Base-by-base conservation (phyloP, 305 asterid genomes). In the Coffea humblotiana region DNA sequence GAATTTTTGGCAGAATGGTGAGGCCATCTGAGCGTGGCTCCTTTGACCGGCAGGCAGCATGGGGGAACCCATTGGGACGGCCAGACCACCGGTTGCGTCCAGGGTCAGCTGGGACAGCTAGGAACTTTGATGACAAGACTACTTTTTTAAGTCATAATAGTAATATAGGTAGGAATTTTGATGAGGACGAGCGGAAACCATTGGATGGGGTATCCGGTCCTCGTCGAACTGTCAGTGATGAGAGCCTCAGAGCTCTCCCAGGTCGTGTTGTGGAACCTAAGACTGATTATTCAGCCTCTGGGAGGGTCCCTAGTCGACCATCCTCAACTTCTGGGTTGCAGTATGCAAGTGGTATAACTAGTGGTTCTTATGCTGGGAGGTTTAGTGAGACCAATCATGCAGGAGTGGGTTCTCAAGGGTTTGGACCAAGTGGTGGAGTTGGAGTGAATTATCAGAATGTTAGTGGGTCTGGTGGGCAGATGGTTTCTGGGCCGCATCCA, bases 101-200 rank as follows among this genome's bases (percentile, higher is more conserved):
- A 1, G 94, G 93, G 35, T 95, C 98, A 79, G 95, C 95, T 68
- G 97, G 97, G 45, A 87, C 94, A 21, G 77, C 83, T 7, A 88
- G 91, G 83, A 92, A 82, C 85, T 90, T 89, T 71, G 98, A 93
- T 67, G 98, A 91, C 35, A 93, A 89, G 81, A 75, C 90, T 25
- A 92, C 90, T 27, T 92, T 95, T 82, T 79, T 90, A 65, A 89
- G 54, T 83, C 89, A 89, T 54, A 88, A 78, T 71, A 79, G 88
- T 19, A 85, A 79, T 58, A 90, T 95, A 29, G 98, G 98, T 56
- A 89, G 91, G 71, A 90, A 92, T 88, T 95, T 95, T 71, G 99
- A 95, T 52, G 99, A 95, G 87, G 99, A 93, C 82, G 99, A 95
- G 82, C 90, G 99, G 77, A 95, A 90, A 88, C 99, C 99, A 16